Base-by-base conservation (phyloP, 148 eudicot species). In the Chenopodium suecicum region DNA sequence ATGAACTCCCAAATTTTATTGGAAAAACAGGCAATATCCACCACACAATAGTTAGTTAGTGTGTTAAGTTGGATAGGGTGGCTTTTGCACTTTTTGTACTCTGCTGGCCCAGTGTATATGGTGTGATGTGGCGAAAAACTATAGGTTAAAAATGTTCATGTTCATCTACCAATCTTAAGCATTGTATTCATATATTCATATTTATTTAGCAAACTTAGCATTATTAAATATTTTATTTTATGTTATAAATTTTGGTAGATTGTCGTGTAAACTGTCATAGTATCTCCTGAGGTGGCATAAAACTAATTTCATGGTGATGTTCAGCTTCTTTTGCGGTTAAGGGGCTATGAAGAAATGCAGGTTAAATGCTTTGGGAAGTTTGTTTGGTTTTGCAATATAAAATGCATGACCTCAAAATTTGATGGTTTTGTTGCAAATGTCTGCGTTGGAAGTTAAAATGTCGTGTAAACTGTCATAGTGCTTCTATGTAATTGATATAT, bases 1-100 rank as follows among this genome's bases (percentile, higher is more conserved):
- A 29, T 62, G 9, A 58, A 70, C 13, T 60, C 64, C 63, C 44
- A 46, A 82, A 29, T 81, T 60, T 63, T 56, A 4, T 17, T 58
- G 31, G 78, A 64, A 79, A 14, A 74, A 74, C 65, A 52, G 78
- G 75, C 58, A 79, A 7, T 78, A n/a, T 48, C 62, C 67, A 16
- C 86, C 86, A 84, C 83, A 58, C 20, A 46, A 37, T 27, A 0
- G 12, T 2, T 4, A 4, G 46, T 70, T 25, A 22, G 76, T 47
- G 70, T 80, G 6, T 32, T 63, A 76, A 41, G 12, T 76, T 84
- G 86, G 86, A 84, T 80, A 80, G 34, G 73, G 62, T 58, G 32
- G 48, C n/a, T 72, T 31, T 29, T 46, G 29, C 76, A 50, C 76
- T 19, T 74, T 83, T 80, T 83, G 27, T 75, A 19, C 31, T 52